Conservation (phyloP, 352 stramenopile species). For the Globisporangium abappressorium region DNA sequence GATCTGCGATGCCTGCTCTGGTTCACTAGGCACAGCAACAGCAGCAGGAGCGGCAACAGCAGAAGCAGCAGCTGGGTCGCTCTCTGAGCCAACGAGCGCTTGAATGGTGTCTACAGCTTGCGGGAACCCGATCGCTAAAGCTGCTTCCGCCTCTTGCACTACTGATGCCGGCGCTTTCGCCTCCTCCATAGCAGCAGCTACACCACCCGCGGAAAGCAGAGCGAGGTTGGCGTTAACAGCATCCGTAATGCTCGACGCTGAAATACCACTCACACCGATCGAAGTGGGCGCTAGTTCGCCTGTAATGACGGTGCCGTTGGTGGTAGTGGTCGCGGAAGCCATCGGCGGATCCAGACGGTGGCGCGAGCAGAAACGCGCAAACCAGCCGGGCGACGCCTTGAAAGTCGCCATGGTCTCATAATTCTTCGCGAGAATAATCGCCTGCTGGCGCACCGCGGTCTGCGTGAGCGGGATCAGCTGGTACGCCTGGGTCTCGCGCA, state of each 20-base stretch:
- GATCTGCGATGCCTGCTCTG: slow-evolving; percentile 11
- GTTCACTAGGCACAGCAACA: slow-evolving; percentile 13
- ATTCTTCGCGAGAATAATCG: slow-evolving; percentile 80
- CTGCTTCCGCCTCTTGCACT: slow-evolving; percentile 9
- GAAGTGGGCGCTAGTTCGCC: slow-evolving; percentile 6
- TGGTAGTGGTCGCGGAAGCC: slow-evolving; percentile 1
- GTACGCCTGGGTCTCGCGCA: slow-evolving; percentile 78
- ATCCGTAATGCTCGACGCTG: slow-evolving; percentile 8
- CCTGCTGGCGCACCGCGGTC: slow-evolving; percentile 80
- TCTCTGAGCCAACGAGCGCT: slow-evolving; percentile 7
- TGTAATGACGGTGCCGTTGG: not conserved
- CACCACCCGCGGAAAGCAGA: slow-evolving; percentile 4
- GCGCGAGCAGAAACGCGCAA: slow-evolving; percentile 84
- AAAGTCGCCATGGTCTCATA: slow-evolving; percentile 84
- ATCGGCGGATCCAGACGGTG: slow-evolving; percentile 74
- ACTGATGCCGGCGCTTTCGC: not conserved
- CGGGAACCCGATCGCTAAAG: slow-evolving; percentile 12
- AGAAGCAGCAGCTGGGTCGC: slow-evolving; percentile 7
- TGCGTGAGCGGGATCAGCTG: slow-evolving; percentile 84
- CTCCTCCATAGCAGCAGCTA: not conserved
- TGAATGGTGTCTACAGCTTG: slow-evolving; percentile 13
- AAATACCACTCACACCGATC: slow-evolving; percentile 9
- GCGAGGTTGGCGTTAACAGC: slow-evolving; percentile 5
- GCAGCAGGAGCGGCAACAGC: slow-evolving; percentile 16
- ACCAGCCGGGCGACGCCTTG: slow-evolving; percentile 86